Percentiles rank a stretch among this genome's conserved stretches.
phyloP scores from a whole-genome alignment of 2,329 filamentous ascomycete species.

The Beauveria pseudobassiana region DNA sequence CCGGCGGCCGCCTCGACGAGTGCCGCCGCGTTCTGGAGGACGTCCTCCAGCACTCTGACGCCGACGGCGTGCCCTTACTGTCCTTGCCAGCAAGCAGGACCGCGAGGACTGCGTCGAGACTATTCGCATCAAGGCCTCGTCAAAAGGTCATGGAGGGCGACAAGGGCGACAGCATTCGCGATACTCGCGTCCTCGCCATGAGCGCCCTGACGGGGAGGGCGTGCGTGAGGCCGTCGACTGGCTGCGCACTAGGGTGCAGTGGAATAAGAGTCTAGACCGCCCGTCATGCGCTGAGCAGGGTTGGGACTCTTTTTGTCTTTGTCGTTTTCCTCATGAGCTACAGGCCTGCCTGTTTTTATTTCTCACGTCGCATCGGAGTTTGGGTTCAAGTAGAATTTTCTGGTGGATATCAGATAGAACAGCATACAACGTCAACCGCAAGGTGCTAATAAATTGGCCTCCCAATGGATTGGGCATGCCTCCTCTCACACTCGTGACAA shows the following conservation, averaged over 20 bases:
- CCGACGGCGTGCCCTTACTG: constrained; percentile 80
- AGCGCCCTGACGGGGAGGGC: constrained; percentile 84
- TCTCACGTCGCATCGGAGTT: constrained; percentile 5
- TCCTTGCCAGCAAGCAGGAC: constrained; percentile 97
- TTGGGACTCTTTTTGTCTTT: not conserved
- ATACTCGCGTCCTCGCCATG: constrained; percentile 84
- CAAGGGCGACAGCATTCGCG: constrained; percentile 75
- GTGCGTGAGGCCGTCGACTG: constrained; percentile 96
- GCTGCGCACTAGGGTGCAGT: constrained; percentile 84
- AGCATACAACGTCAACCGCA: not conserved
- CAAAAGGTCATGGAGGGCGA: constrained; percentile 93
- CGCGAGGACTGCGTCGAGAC: constrained; percentile 96
- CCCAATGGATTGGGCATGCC: not conserved
- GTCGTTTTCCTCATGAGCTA: not conserved
- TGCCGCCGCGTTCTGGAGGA: constrained; percentile 84
- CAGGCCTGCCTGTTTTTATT: constrained; percentile 12
- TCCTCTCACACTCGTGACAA: too few species aligned
- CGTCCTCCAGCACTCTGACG: constrained; percentile 78
- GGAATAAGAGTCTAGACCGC: constrained; percentile 90
- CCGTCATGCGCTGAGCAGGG: constrained; percentile 69
- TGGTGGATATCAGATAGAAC: not conserved
- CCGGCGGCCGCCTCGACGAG: constrained; percentile 68
- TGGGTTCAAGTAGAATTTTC: not conserved
- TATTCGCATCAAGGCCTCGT: constrained; percentile 90
- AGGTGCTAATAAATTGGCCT: not conserved